Base-by-base conservation (phyloP, 805 yeast genomes). In the Clavispora santaluciae region DNA sequence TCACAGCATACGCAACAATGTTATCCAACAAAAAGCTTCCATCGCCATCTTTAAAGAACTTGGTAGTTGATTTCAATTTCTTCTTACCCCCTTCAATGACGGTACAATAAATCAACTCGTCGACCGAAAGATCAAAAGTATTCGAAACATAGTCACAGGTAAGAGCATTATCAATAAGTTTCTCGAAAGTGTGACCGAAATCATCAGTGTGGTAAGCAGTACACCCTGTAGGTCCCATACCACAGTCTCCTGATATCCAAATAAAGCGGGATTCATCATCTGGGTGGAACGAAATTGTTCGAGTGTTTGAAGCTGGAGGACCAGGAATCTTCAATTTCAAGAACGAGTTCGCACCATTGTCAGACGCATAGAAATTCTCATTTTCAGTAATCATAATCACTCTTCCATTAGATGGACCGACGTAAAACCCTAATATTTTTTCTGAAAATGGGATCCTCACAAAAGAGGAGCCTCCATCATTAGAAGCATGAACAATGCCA, bases 1-100 rank as follows among this genome's bases (percentile, higher is more conserved):
- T 78, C 24, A 79, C 68, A 15, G 93, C 88, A 49, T 79, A 81
- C 0, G 95, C 96, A 33, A 84, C 75, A 25, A 85, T 77, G 36
- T 73, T 64, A 2, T 78, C 78, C 52, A 83, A 77, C 3, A 76
- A 54, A 0, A 61, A 67, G 11, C 53, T 59, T 5, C 66, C 61
- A 9, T 63, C 66, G n/a, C 18, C 13, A 7, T 29, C 44, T 5
- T 62, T 49, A 57, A 81, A 83, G 50, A 63, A 72, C 54, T 86
- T 81, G 1, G 60, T 63, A 6, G 86, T 70, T 1, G 85, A 71
- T 6, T 55, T 54, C 37, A 77, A 56, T 30, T 61, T 61, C 6
- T 63, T 43, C 17, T 56, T 53, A 24, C 54, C 58, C 13, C 66
- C 54, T 16, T 60, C 64, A 31, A 64, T 59, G 22, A 73, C 74